phyloP scores from a whole-genome alignment of 768 basidiomycete species.

The Tulasnella sp. region DNA sequence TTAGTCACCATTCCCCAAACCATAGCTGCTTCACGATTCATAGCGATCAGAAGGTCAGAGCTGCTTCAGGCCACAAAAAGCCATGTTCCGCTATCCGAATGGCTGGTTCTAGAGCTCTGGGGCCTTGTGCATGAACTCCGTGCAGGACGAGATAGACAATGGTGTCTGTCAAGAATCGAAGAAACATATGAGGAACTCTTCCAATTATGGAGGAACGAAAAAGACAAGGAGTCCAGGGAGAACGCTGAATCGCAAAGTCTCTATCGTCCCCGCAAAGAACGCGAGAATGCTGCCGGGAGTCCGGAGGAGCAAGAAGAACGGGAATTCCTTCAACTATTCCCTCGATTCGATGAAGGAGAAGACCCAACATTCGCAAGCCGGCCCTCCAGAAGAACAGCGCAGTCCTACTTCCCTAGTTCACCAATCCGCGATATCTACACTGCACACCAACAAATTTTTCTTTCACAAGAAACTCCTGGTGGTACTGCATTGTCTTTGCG shows the following conservation, averaged over 20 bases:
- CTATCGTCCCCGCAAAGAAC: conserved; percentile 54
- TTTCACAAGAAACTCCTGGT: not conserved
- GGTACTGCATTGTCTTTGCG: not conserved
- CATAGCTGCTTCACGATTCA: not conserved
- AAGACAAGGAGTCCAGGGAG: conserved; percentile 51
- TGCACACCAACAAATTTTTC: not conserved
- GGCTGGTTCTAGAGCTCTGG: conserved; percentile 38
- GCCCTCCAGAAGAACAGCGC: no score
- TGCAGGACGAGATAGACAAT: conserved; percentile 31
- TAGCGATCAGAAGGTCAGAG: not conserved
- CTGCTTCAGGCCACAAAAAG: not conserved
- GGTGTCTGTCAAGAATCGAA: conserved; percentile 29
- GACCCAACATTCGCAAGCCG: no score
- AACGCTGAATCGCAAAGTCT: conserved; percentile 54
- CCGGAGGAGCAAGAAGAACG: conserved; percentile 70
- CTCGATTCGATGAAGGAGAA: conserved; percentile 39
- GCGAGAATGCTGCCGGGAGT: conserved; percentile 39
- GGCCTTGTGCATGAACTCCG: conserved; percentile 25
- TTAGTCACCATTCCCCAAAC: not conserved
- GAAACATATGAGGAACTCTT: conserved; percentile 53
- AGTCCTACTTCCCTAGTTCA: no score
- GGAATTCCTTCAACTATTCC: conserved; percentile 78
- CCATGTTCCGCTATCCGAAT: conserved; percentile 27
- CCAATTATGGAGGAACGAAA: conserved; percentile 75
- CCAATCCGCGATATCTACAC: not conserved